phyloP scores from a whole-genome alignment of 257 asterid species.

The Solanum okadae region DNA sequence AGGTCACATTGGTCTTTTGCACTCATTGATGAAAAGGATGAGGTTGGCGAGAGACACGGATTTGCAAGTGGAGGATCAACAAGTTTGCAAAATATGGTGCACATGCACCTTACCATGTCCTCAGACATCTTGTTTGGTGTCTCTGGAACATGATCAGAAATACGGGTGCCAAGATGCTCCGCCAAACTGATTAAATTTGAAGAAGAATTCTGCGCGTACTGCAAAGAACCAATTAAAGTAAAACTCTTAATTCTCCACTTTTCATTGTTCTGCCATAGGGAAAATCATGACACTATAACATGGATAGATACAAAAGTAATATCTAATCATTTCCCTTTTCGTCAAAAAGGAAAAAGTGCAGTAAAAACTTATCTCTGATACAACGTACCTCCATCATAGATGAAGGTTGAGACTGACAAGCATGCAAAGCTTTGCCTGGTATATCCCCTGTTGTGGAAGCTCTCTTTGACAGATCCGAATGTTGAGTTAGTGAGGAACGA shows the following conservation, averaged over 20 bases:
- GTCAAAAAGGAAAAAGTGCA: not conserved
- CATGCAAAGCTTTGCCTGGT: conserved; percentile 55
- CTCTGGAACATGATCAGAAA: conserved; percentile 73
- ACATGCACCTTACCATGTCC: conserved; percentile 91
- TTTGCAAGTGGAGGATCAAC: conserved; percentile 53
- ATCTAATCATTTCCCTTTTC: not conserved
- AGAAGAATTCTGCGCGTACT: conserved; percentile 62
- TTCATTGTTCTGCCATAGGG: not conserved
- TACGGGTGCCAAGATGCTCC: conserved; percentile 85
- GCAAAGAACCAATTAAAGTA: conserved; percentile 9
- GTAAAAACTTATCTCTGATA: not conserved
- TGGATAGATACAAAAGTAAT: not conserved
- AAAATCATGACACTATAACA: not conserved
- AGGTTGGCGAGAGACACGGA: conserved; percentile 62
- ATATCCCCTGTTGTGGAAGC: conserved; percentile 48
- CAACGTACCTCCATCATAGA: conserved; percentile 78
- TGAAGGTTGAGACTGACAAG: conserved; percentile 85
- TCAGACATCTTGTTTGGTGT: conserved; percentile 82
- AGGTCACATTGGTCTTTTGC: conserved; percentile 57
- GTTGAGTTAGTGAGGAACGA: conserved; percentile 64
- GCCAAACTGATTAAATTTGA: conserved; percentile 73
- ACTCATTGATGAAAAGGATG: conserved; percentile 63
- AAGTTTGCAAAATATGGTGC: conserved; percentile 74
- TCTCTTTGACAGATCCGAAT: conserved; percentile 29
- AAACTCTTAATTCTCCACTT: not conserved